Evolutionary conservation across 2,329 filamentous ascomycete species (phyloP), one percentile per base, ranked within the genome.

Genomic region (Ceratocystiopsis sp.): DNA sequence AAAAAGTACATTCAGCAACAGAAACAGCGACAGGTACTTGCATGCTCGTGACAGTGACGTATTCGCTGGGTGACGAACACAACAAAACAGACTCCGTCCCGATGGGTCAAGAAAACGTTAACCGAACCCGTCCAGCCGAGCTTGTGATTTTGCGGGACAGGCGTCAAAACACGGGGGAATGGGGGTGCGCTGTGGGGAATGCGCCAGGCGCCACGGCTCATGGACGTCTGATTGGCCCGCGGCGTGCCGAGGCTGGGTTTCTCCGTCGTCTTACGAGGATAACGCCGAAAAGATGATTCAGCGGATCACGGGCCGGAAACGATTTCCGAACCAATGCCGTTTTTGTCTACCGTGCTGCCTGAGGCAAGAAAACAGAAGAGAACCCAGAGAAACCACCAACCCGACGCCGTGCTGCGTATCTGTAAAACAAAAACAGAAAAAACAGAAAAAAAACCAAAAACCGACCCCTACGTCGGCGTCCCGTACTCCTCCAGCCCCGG

Each of bases 121-220:
- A 57, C 67, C 67, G 67, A 70, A 41, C 58, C 48, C 55, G 52
- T 21, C 21, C 56, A 65, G 62, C 66, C 66, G 67, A 71, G 68
- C 68, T 71, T 71, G 67, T 21, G 21, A 21, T 42, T 35, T 25
- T 38, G 32, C 33, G 5, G 11, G 21, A 3, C 4, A 6, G n/a
- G 40, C 32, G 25, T n/a, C 38, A n/a, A 18, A 16, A 13, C 38
- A 37, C 37, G 41, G 35, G 16, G 41, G 9, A 33, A 37, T 37
- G 10, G 36, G 16, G 36, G 36, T 19, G n/a, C n/a, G n/a, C n/a
- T 11, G 10, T 37, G 36, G 36, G 16, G 36, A 37, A 18, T 8
- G 17, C 36, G 21, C 21, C 21, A 21, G 21, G 4, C 4, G 21
- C 21, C 21, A 4, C 4, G 21, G 21, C 21, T 8, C 4, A 8